Percentiles rank a stretch among this genome's conserved stretches.
Conservation (phyloP, 1,139 yeast species). For the Taphrina communis region DNA sequence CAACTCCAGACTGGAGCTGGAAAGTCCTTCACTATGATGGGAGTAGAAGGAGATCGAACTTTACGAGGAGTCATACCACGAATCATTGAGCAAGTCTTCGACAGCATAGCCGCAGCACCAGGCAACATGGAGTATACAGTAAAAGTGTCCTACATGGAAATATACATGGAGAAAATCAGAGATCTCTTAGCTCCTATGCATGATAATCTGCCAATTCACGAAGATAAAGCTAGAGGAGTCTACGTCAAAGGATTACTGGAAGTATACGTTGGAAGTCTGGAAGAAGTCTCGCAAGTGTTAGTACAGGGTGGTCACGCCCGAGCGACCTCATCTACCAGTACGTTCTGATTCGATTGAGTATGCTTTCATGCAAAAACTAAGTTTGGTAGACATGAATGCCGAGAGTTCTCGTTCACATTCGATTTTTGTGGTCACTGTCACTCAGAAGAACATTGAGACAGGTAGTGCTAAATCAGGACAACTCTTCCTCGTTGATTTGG, state of each 20-base stretch:
- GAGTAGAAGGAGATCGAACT: slow-evolving; percentile 57
- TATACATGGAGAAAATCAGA: slow-evolving; percentile 75
- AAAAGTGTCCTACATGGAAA: slow-evolving; percentile 77
- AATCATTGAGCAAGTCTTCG: slow-evolving; percentile 69
- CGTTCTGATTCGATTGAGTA: not conserved
- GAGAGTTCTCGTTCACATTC: slow-evolving; percentile 85
- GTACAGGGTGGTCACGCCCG: slow-evolving; percentile 63
- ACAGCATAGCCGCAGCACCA: slow-evolving; percentile 60
- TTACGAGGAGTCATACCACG: slow-evolving; percentile 73
- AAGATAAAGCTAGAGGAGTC: slow-evolving; percentile 69
- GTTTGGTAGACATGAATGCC: slow-evolving; percentile 61
- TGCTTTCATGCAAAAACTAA: slow-evolving; percentile 11
- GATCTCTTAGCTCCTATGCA: slow-evolving; percentile 59
- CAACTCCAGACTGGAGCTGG: slow-evolving; percentile 75
- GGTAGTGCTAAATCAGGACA: slow-evolving; percentile 70
- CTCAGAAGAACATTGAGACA: slow-evolving; percentile 63
- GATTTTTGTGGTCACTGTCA: slow-evolving; percentile 69
- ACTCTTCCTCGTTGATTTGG: slow-evolving; percentile 80
- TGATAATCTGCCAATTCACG: slow-evolving; percentile 63
- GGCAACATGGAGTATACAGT: slow-evolving; percentile 69
- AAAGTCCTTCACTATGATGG: slow-evolving; percentile 85
- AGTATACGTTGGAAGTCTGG: slow-evolving; percentile 63
- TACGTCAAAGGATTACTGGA: slow-evolving; percentile 72
- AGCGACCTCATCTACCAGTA: slow-evolving; percentile 63
- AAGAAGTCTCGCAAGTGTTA: slow-evolving; percentile 66